Base-by-base conservation (phyloP, 495 filamentous ascomycete genomes). In the Gamarada debralockiae region DNA sequence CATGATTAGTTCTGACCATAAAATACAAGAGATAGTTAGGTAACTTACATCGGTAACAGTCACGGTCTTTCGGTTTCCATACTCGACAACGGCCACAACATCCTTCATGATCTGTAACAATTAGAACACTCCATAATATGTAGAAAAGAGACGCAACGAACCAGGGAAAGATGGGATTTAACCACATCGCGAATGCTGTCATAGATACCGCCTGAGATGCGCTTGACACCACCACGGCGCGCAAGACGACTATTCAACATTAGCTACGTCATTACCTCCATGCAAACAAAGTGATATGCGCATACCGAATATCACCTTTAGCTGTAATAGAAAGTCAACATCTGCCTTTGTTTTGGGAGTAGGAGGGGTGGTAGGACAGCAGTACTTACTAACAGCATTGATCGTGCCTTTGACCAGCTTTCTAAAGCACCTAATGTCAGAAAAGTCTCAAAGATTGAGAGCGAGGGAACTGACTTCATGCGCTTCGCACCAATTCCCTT, bases 151-250 rank as follows among this genome's bases (percentile, higher is more conserved):
- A 15, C 2, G 15, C 22, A 22, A 59, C 68, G 50, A 65, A 91
- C 86, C 24, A 68, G 54, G n/a, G 72, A 60, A 0, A 92, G 63
- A 1, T 75, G 70, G 0, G 60, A 55, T 25, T 78, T 82, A 1
- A 95, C 24, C 0, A 71, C 80, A 0, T 15, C 15, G 0, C 90
- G 74, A 0, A 78, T 68, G 0, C 90, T 85, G 0, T 89, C 77
- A 62, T 96, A 95, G n/a, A 95, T 84, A 0, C 45, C 54, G 0
- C 58, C 73, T 0, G 80, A 85, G 15, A 95, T 90, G 0, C 89
- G 70, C 56, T 88, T 86, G 4, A 93, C 79, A 0, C 89, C 89
- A 3, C 89, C 89, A 15, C 89, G 81, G 1, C 89, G 80, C 3
- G 89, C 89, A 3, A 95, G 72, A 48, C 89, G 87, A 41, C 88